Evolutionary conservation across 495 filamentous ascomycete species (phyloP), one percentile per base, ranked within the genome.

Genomic region (Penicillium lividum): DNA sequence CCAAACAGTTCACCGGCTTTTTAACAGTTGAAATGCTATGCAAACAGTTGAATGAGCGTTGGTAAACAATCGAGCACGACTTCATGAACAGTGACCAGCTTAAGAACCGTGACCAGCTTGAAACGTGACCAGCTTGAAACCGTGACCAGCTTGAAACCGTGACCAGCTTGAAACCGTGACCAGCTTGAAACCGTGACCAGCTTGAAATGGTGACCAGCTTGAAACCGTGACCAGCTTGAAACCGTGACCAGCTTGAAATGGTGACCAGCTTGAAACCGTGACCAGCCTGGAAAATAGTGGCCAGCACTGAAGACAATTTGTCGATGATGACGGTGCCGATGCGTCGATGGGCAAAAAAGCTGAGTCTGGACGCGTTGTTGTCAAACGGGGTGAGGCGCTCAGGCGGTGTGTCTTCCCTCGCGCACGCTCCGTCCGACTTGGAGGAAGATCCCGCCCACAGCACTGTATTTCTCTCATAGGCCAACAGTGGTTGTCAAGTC

Each of bases 401-500:
- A 48, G 45, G 45, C 45, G 45, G 45, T 48, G 45, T 48, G 45
- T 48, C 45, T 30, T 13, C 45, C 45, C 45, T 30, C 27, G 27
- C 45, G 45, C 45, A 48, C 27, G 6, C 27, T 28, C n/a, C 22
- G 22, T 22, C 22, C 22, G 22, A 22, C 22, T 22, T 22, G 22
- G 22, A 22, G 22, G 22, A 22, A 48, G 45, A 48, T 13, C 45
- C 27, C 45, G 30, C 45, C 45, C 27, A 48, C 45, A 48, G 11
- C 27, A 48, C 45, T 48, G 27, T 29, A 48, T 48, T 48, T 30
- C 15, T 48, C 18, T 47, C 27, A 25, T 18, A 48, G 45, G 45
- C 45, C 45, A 48, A 48, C 45, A 48, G 25, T 27, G 27, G 27
- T 48, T 48, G 27, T 48, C 45, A 48, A 48, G 45, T 48, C 45